Evolutionary conservation across 441 rosid genomes (phyloP), one percentile per base, ranked within the genome.

Genomic region (Euphorbia corollata): DNA sequence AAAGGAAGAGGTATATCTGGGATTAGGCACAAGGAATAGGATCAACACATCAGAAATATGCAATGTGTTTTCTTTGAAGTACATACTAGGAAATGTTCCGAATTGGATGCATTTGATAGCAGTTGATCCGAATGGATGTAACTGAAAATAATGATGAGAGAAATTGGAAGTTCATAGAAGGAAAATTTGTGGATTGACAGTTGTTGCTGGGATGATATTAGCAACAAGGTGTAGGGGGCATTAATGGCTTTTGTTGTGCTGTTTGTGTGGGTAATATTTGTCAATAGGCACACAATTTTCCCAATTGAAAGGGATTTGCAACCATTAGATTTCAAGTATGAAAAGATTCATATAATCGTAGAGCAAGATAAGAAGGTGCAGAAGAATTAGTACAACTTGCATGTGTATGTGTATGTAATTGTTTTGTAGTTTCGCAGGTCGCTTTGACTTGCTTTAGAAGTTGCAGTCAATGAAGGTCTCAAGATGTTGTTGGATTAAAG

Each of bases 41-140:
- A 71, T 70, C 43, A 61, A 58, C 32, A 69, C 76, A 4, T 64
- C 62, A 16, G 79, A 72, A 61, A 73, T 63, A 30, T 69, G 62
- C 67, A 61, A 57, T 47, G 70, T 85, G 57, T 79, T 72, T 72
- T 85, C 84, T 0, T 82, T 85, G 84, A 85, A 73, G 56, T 81
- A 79, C 74, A 78, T 55, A 73, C 48, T 70, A 15, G 74, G 81
- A 63, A 65, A 51, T 8, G 43, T 73, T 57, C 77, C 69, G 1
- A 59, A 22, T 57, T 65, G 76, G 67, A 64, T 77, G 82, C 88
- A 85, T 79, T 85, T 85, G 2, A 64, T 84, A 58, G 86, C 88
- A 8, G 79, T 56, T 0, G 69, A 81, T 74, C 86, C 81, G 3
- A 68, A 18, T 2, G 73, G 38, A 60, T 39, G 51, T 32, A 64